Base-by-base conservation (phyloP, 768 basidiomycete species). In the Hygrocybe punicea region DNA sequence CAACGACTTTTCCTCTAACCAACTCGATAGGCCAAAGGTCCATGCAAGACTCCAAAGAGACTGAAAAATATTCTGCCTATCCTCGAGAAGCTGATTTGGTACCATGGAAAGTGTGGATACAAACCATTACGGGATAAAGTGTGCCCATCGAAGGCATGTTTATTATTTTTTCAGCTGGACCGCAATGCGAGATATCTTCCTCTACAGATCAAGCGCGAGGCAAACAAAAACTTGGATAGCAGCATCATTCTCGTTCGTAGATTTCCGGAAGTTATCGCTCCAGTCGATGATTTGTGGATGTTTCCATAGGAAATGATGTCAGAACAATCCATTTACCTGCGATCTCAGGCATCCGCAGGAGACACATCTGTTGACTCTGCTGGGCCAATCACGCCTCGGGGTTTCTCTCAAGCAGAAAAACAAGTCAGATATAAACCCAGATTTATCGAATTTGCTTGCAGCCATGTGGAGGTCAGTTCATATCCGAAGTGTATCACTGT, bases 391-490 rank as follows among this genome's bases (percentile, higher is more conserved):
- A 25, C 73, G 16, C 68, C 80, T 33, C 67, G 74, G 11, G 80
- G 81, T 1, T 65, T 75, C 9, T 79, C 81, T 10, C 78, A 83
- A 65, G 78, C 82, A 8, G 73, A 64, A 60, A 67, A 72, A 33
- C 69, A 80, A 29, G 74, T 71, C 1, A 73, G 72, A 52, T 58
- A 72, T 51, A 93, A 91, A 67, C 91, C 91, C 11, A 80, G 81
- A n/a, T 92, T 93, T 64, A 76, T 80, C 0, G 89, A 94, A 53
- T 94, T 89, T 66, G 76, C 83, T 1, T 93, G 87, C 63, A 78
- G 73, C 52, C 69, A 84, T 59, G 62, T 72, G 7, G 86, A 91
- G 76, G 91, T 90, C 40, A 10, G 73, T 60, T 36, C 19, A 16
- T 21, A 59, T 35, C 14, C n/a, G 4, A 17, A 23, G 23, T 51